Evolutionary conservation across 1,284 basidiomycete genomes (phyloP).

Genomic region (Albatrellus sp.): DNA sequence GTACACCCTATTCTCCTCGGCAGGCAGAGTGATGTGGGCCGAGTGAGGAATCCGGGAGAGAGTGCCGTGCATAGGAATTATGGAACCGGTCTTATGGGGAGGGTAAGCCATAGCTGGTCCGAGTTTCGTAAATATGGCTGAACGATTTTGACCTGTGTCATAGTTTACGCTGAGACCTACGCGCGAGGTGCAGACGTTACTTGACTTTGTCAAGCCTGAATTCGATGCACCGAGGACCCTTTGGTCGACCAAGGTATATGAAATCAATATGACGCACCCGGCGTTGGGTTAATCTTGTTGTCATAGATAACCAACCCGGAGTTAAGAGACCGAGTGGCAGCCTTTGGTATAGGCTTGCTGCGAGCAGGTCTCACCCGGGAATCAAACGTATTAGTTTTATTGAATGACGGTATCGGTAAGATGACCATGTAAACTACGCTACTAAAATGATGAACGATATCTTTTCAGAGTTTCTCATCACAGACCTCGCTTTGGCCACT

Average conservation of each 20-base stretch:
- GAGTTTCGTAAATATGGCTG: background rate
- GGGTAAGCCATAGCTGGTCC: conserved; percentile 33
- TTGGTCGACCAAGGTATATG: conserved; percentile 59
- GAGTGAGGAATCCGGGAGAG: conserved; percentile 61
- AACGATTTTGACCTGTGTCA: conserved; percentile 1
- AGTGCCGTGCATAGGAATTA: conserved; percentile 77
- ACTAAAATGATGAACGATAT: conserved; percentile 4
- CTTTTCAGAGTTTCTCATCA: conserved; percentile 55
- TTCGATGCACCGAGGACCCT: conserved; percentile 56
- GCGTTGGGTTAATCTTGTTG: background rate
- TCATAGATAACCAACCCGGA: conserved; percentile 55
- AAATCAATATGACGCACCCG: background rate
- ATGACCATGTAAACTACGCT: too few species aligned
- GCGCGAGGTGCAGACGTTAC: conserved; percentile 55
- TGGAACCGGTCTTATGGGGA: conserved; percentile 63
- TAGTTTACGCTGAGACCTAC: conserved; percentile 63
- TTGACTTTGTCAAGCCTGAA: conserved; percentile 54
- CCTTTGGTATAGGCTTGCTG: conserved; percentile 57
- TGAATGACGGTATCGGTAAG: conserved; percentile 66
- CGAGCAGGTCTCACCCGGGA: conserved; percentile 46
- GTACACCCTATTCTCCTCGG: conserved; percentile 76
- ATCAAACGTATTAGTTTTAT: conserved; percentile 56
- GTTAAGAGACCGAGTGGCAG: conserved; percentile 51
- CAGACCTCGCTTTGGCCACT: conserved; percentile 63
- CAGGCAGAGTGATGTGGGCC: conserved; percentile 70